Evolutionary conservation across 1,284 basidiomycete genomes (phyloP), one percentile per base, ranked within the genome.

Genomic region (Chondrostereum purpureum): DNA sequence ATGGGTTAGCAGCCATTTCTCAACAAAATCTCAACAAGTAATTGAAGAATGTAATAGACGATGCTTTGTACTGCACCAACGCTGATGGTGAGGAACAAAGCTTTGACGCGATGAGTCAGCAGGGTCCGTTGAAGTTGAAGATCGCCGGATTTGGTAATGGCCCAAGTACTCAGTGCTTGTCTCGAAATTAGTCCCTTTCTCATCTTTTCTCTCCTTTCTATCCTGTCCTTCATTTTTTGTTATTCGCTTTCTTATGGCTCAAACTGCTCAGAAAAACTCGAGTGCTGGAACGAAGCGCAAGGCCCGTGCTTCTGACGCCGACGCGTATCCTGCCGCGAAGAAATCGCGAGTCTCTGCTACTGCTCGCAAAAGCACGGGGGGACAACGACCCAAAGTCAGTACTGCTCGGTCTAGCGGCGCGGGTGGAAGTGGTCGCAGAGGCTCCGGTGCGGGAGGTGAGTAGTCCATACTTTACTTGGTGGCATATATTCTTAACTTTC

Each of bases 341-440:
- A 76, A 75, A 58, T 72, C 64, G 48, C 46, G 67, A 6, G 81
- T 71, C 59, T 63, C 72, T 4, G 63, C 67, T 45, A 88, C 85
- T 1, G 86, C 87, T 14, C 75, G 87, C 46, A 88, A 88, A 65
- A 84, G 77, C 59, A 86, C 85, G 0, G 85, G 85, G 37, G 78
- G 83, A 19, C 66, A 62, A 41, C 60, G 70, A 1, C 76, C 78
- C 38, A 59, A 58, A 51, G 49, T 39, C 31, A 45, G 22, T 41
- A 41, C 34, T 43, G 47, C 43, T 39, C 39, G 33, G 17, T 37
- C 37, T 43, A n/a, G n/a, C n/a, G n/a, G n/a, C n/a, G n/a, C n/a
- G n/a, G n/a, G n/a, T n/a, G n/a, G n/a, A n/a, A n/a, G n/a, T n/a
- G n/a, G n/a, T n/a, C n/a, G n/a, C n/a, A n/a, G n/a, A n/a, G n/a